These are phyloP conservation scores for Lachancea dasiensis DNA, from an alignment of 805 yeast species.

Conservation along the genomic window DNA sequence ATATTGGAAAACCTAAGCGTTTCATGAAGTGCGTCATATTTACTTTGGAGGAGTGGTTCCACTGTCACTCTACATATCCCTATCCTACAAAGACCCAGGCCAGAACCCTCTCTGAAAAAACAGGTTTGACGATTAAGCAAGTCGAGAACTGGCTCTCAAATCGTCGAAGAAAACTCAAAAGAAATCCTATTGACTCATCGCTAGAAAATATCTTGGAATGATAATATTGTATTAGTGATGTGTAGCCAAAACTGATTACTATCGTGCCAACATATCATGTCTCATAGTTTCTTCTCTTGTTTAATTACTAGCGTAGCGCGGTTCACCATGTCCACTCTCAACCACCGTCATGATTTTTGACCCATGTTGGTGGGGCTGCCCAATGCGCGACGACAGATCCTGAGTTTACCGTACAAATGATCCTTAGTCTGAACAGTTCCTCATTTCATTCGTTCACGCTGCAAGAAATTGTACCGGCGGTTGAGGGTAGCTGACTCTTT, in stretches of 20 bases:
- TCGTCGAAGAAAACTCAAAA: conserved; percentile 22
- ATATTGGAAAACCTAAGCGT: not conserved
- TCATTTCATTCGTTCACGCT: not conserved
- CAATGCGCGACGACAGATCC: no score
- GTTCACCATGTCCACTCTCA: not conserved
- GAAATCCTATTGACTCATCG: not conserved
- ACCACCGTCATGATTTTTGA: conserved; percentile 1
- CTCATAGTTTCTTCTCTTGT: not conserved
- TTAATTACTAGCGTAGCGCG: not conserved
- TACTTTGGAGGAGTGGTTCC: conserved; percentile 8
- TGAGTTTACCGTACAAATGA: no score
- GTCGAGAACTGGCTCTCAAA: conserved; percentile 28
- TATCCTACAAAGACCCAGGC: conserved; percentile 15
- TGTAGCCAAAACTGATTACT: no score
- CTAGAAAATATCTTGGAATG: not conserved
- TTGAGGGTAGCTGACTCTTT: conserved; percentile 5
- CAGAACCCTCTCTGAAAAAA: conserved; percentile 9
- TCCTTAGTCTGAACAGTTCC: no score
- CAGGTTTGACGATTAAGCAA: conserved; percentile 19
- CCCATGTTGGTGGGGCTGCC: not conserved
- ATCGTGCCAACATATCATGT: no score
- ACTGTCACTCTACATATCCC: conserved; percentile 15
- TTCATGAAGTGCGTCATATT: not conserved
- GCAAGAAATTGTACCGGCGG: conserved; percentile 3
- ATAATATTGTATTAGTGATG: not conserved